Base-by-base conservation (phyloP, 768 basidiomycete species). In the Russula foetens region DNA sequence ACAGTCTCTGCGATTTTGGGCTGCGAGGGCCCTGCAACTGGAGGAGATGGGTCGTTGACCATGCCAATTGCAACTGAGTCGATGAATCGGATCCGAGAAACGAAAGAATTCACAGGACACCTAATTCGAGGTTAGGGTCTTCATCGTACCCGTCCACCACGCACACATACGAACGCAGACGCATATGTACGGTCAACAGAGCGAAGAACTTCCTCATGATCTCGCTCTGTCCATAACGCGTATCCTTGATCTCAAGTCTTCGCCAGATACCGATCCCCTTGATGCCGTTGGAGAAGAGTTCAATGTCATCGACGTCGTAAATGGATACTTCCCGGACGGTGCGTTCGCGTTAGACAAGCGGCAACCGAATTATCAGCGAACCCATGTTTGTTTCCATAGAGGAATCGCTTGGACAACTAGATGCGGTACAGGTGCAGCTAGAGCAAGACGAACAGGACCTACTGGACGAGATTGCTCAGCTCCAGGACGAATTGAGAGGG, bases 251-350 rank as follows among this genome's bases (percentile, higher is more conserved):
- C 68, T 84, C 33, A 73, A 80, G 33, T 65, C 76, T 4, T 73
- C 70, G 2, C 73, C 73, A 14, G 71, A 78, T 45, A 69, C 72
- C 17, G 85, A 87, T 69, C 79, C 81, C 47, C 73, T 87, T 26
- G 84, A 88, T 66, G 76, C 74, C 43, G 71, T 86, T 49, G 78
- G 84, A 3, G 78, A 77, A 57, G 75, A 79, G 53, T 87, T 88
- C 72, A 79, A 75, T 64, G 76, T 82, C 0, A 72, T 82, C 9
- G 76, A 79, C 57, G 75, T 84, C 47, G 67, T 73, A 52, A 90
- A 93, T 64, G 77, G 78, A 31, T 81, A 88, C 66, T 91, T 94
- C 68, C 91, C 91, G 1, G 79, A 92, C 72, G 90, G 92, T 90
- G 63, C 56, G 75, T 78, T 45, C 19, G 12, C 26, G 21, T 23